Base-by-base conservation (phyloP, 129 eudicot species). In the Saussurea involucrata region DNA sequence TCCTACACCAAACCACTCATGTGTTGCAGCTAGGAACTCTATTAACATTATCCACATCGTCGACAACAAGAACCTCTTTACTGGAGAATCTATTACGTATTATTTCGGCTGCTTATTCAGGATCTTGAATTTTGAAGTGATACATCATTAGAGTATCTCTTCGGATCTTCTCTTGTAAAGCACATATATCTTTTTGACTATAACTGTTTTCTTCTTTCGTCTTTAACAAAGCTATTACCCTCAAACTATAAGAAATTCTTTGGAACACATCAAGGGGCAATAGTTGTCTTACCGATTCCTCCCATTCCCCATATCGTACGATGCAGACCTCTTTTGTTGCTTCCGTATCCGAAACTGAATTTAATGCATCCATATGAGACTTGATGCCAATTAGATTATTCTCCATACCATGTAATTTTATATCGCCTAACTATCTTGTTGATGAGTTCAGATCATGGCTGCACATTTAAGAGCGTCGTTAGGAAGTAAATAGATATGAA, bases 11-110 rank as follows among this genome's bases (percentile, higher is more conserved):
- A n/a, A n/a, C n/a, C n/a, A 77, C 8, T 55, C 36, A 13, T 9
- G 67, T 20, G 15, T 6, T 49, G 68, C 76, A 57, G 70, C 82
- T 58, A 78, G 63, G 32, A 37, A 63, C 36, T 69, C 36, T 27
- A 68, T 25, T 10, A 17, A 22, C 24, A 67, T 55, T 17, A 68
- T n/a, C n/a, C n/a, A n/a, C n/a, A n/a, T n/a, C n/a, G n/a, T n/a
- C n/a, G n/a, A n/a, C n/a, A n/a, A n/a, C n/a, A n/a, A n/a, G n/a
- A n/a, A n/a, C n/a, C n/a, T n/a, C n/a, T n/a, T n/a, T n/a, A n/a
- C n/a, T n/a, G n/a, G n/a, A n/a, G n/a, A n/a, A n/a, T n/a, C n/a
- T n/a, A n/a, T n/a, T n/a, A n/a, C n/a, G n/a, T n/a, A n/a, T n/a
- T n/a, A n/a, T n/a, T n/a, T n/a, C n/a, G n/a, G n/a, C n/a, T n/a